These are phyloP conservation scores for Mucor circinelloides DNA, from an alignment of 371 early-diverging fungal species.

Conservation along the genomic window DNA sequence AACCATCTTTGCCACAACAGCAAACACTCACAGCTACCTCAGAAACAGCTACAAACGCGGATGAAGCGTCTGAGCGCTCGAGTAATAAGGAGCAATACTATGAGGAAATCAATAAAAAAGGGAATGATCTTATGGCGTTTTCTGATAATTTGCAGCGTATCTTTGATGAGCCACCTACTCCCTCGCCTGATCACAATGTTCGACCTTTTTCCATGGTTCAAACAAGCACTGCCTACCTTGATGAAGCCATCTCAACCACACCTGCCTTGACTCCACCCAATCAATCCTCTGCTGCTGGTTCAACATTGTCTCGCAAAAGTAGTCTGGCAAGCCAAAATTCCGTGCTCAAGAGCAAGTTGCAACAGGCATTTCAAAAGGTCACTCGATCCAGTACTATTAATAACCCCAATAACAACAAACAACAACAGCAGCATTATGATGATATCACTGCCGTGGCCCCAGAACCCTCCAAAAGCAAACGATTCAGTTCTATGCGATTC, in stretches of 20 bases:
- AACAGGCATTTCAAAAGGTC: not conserved
- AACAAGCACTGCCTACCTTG: not conserved
- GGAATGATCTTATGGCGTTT: not conserved
- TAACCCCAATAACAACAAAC: not conserved
- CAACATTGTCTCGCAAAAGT: slow-evolving; percentile 8
- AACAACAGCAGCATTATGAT: not conserved
- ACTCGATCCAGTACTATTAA: not conserved
- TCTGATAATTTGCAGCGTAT: slow-evolving; percentile 6
- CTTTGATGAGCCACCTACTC: slow-evolving; percentile 1
- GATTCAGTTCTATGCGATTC: not conserved
- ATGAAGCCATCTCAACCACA: not conserved
- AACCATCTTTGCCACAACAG: not conserved
- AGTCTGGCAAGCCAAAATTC: slow-evolving; percentile 2
- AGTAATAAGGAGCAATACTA: not conserved
- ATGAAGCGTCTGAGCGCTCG: not conserved
- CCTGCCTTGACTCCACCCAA: slow-evolving; percentile 14
- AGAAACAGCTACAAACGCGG: not conserved
- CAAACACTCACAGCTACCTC: not conserved
- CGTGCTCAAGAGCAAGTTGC: not conserved
- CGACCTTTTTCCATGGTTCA: not conserved
- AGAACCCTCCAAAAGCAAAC: not conserved
- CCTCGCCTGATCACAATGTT: not conserved
- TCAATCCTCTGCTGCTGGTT: slow-evolving; percentile 6
- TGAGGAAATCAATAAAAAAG: not conserved
- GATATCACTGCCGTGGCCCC: not conserved